phyloP scores from a whole-genome alignment of 768 basidiomycete species.

The Pisolithus tinctorius region DNA sequence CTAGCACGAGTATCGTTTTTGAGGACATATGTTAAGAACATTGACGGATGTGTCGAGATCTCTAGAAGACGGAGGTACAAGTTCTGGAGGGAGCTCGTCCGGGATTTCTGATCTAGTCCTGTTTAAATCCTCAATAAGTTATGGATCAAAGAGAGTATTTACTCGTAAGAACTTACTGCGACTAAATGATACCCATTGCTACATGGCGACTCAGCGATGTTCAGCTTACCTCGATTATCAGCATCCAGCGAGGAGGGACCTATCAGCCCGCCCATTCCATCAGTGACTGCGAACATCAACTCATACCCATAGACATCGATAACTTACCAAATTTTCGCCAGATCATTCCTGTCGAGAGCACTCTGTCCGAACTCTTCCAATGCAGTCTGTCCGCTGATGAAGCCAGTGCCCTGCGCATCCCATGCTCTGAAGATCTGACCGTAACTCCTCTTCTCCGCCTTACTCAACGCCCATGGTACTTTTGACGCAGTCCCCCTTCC shows the following conservation, averaged over 20 bases:
- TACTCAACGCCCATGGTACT: constrained; percentile 81
- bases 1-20: constrained; percentile 78
- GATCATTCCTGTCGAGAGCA: constrained; percentile 80
- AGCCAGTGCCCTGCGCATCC: constrained; percentile 77
- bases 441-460: constrained; percentile 93
- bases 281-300: background rate
- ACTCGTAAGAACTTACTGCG: constrained; percentile 56
- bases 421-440: constrained; percentile 96
- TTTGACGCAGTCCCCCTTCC: constrained; percentile 58
- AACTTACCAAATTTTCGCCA: constrained; percentile 88
- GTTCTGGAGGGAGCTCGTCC: constrained; percentile 77
- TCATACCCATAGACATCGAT: background rate
- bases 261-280: constrained; percentile 21
- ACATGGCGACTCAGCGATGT: constrained; percentile 95
- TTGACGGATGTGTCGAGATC: constrained; percentile 88
- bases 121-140: background rate
- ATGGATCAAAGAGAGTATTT: background rate
- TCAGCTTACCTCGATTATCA: constrained; percentile 92
- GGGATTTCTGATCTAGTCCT: constrained; percentile 94
- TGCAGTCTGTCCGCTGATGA: constrained; percentile 79
- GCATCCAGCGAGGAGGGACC: constrained; percentile 85
- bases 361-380: constrained; percentile 93
- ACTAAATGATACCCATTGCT: constrained; percentile 97
- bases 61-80: constrained; percentile 85
- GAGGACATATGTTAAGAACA: constrained; percentile 80